Evolutionary conservation across 345 rosid species (phyloP), one percentile per base, ranked within the genome.

Genomic region (Euphorbia peplus): DNA sequence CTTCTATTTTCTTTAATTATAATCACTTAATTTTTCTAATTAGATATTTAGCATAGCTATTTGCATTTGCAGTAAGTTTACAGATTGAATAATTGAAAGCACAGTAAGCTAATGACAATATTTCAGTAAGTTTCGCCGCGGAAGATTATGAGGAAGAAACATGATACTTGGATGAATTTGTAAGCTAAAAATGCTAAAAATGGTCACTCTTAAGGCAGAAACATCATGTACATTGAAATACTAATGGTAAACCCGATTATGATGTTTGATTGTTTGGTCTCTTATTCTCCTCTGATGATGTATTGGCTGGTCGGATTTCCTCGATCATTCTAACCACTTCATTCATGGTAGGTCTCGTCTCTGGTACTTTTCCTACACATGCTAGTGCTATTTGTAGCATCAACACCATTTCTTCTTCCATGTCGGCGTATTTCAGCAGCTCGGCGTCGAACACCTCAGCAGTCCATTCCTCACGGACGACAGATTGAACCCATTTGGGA

Each of bases 371-470:
- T 8, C 84, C 84, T 37, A 89, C 92, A 32, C 98, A 93, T 3
- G 95, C 83, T 96, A 93, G 83, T 59, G 96, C 97, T 75, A 89
- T 77, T 75, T 93, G 95, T 64, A 93, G 90, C 96, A 88, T 89
- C 83, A 88, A 90, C 68, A 93, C 96, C 90, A 93, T 80, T 81
- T 91, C 98, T 74, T 91, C 98, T 70, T 93, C 92, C 0, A 83
- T 84, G 53, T 85, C 84, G n/a, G 80, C 78, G 41, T 80, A 82
- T 72, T 75, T 89, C 73, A 88, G 79, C 18, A 92, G 87, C 76
- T 92, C 96, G 18, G 81, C 83, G 12, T 89, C 98, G 66, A 89
- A 92, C 70, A 92, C 98, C 82, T 92, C 98, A 0, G 96, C 86
- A 7, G 98, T 89, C 98, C 98, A 92, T 75, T 92, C 96, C 78